These are phyloP conservation scores for Terana coerulea DNA, from an alignment of 768 basidiomycete genomes.

Conservation along the genomic window DNA sequence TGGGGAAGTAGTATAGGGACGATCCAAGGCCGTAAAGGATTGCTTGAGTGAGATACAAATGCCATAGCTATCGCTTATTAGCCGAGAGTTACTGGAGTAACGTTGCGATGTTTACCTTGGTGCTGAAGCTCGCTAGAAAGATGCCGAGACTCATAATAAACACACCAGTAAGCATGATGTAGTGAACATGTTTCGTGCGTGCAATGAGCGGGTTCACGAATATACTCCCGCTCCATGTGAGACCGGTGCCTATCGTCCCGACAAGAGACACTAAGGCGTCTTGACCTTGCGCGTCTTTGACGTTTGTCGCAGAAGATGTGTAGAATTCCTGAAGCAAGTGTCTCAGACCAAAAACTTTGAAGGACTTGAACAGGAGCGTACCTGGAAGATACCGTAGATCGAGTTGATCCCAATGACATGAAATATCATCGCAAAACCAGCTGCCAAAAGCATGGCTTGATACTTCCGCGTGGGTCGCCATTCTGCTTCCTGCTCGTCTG, in stretches of 20 bases:
- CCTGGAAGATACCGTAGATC: slow-evolving; percentile 43
- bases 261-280: slow-evolving; percentile 40
- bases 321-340: slow-evolving; percentile 37
- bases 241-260: slow-evolving; percentile 40
- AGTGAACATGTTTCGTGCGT: slow-evolving; percentile 28
- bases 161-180: slow-evolving; percentile 34
- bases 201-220: slow-evolving; percentile 39
- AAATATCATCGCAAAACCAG: slow-evolving; percentile 43
- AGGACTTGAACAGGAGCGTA: too few species aligned
- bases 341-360: too few species aligned
- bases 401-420: slow-evolving; percentile 43
- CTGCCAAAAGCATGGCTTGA: slow-evolving; percentile 33
- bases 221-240: slow-evolving; percentile 45
- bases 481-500: not conserved
- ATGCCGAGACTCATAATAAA: slow-evolving; percentile 40
- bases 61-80: slow-evolving; percentile 46
- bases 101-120: slow-evolving; percentile 23
- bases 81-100: not conserved
- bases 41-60: slow-evolving; percentile 39
- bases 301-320: slow-evolving; percentile 34
- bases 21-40: slow-evolving; percentile 41
- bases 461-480: slow-evolving; percentile 29
- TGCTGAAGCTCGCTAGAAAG: slow-evolving; percentile 37
- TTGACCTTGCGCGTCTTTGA: slow-evolving; percentile 31
- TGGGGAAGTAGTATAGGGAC: slow-evolving; percentile 41